Base-by-base conservation (phyloP, 257 asterid genomes). In the Solanum chaucha region DNA sequence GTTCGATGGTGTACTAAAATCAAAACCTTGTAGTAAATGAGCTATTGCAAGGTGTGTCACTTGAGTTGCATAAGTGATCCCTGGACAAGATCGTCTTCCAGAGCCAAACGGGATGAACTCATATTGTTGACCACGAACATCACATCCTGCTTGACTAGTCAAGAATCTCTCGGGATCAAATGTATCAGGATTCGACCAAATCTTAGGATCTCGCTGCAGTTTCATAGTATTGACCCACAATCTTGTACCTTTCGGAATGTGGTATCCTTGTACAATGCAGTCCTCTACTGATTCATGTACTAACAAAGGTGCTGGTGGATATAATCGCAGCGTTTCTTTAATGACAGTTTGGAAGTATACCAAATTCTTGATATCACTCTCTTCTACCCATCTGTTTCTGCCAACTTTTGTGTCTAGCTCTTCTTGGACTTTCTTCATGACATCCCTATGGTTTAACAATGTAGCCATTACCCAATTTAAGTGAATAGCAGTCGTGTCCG, bases 61-160 rank as follows among this genome's bases (percentile, higher is more conserved):
- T 84, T 84, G 72, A n/a, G 24, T 64, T 35, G 75, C 86, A 55
- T 84, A 84, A 2, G 86, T 59, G 8, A 84, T 84, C 61, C 86
- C 86, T 24, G 86, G 86, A 61, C 86, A 84, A 64, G 77, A 84
- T 84, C 86, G 77, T 35, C 86, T 84, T 40, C 78, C 86, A 28
- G 72, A 84, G 17, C 86, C 74, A 35, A 84, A 84, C 5, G 86
- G 86, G 24, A 84, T 84, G 74, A 59, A 61, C 59, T 67, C 86
- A 59, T 84, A 84, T 10, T 84, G 86, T 41, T 67, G 64, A 4
- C 75, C 86, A 1, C 73, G 51, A 36, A 64, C 35, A 36, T 83
- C 86, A 34, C n/a, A 15, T 5, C 74, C 36, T 84, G 2, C 77
- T 35, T 64, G 86, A 67, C 75, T n/a, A 14, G 86, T 83, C 86